Evolutionary conservation across 192 early-diverging fungal genomes (phyloP).

Genomic region (Backusella mclennaniae): DNA sequence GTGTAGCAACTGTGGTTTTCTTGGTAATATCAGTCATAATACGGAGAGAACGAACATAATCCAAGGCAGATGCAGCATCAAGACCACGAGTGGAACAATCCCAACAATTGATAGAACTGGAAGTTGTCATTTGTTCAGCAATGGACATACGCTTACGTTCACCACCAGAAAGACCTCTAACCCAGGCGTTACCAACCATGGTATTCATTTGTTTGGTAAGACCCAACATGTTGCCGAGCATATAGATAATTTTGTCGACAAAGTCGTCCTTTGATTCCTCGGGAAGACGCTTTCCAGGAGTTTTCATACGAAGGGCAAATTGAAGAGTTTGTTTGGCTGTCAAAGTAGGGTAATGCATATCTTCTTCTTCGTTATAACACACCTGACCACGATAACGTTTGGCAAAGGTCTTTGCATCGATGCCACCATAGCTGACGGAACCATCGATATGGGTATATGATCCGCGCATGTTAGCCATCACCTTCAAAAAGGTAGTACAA

Average conservation of each 20-base stretch:
- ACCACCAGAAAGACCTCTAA: constrained; percentile 80
- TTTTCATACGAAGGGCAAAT: constrained; percentile 76
- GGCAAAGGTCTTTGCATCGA: constrained; percentile 56
- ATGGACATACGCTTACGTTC: constrained; percentile 79
- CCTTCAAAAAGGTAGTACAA: constrained; percentile 63
- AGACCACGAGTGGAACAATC: constrained; percentile 69
- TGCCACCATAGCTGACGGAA: constrained; percentile 64
- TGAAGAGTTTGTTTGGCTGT: constrained; percentile 77
- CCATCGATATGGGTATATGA: constrained; percentile 53
- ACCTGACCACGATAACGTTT: constrained; percentile 71
- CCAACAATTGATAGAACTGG: constrained; percentile 57
- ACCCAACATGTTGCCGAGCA: constrained; percentile 51
- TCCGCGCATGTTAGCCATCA: constrained; percentile 57
- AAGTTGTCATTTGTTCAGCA: constrained; percentile 71
- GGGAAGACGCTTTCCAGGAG: constrained; percentile 52
- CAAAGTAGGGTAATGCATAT: constrained; percentile 76
- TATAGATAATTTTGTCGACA: constrained; percentile 44
- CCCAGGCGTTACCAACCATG: constrained; percentile 70
- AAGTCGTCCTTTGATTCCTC: constrained; percentile 49
- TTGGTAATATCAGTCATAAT: constrained; percentile 69
- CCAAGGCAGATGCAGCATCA: constrained; percentile 79
- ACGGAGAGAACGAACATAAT: constrained; percentile 74
- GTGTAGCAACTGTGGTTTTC: constrained; percentile 56
- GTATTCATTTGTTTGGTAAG: constrained; percentile 66
- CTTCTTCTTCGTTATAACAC: constrained; percentile 80